Base-by-base conservation (phyloP, 495 filamentous ascomycete genomes). In the Thozetella sp. region DNA sequence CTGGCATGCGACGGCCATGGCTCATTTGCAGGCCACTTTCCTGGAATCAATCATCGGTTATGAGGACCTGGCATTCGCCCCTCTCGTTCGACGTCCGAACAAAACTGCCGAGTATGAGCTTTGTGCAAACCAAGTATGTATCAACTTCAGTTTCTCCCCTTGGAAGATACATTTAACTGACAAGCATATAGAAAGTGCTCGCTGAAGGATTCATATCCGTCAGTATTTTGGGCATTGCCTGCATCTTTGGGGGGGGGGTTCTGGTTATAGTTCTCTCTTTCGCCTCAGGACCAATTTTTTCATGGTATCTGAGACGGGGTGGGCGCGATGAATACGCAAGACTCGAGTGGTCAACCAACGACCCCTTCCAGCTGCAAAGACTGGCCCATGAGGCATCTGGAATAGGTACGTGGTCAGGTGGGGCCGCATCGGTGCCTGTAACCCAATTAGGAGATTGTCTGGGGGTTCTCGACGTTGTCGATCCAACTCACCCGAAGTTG, bases 1-100 rank as follows among this genome's bases (percentile, higher is more conserved):
- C 27, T 73, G 70, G 70, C 65, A 69, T 26, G 61, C 51, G 1
- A 59, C 61, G 12, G 50, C 54, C 10, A 59, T 73, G 27, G 68
- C 73, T 17, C 63, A 63, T 20, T 23, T 70, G 20, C 73, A 76
- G 43, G 60, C 51, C 11, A 54, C n/a, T 19, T 55, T 60, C 15
- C 48, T 75, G 9, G 37, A 64, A 23, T 67, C 64, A 30, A 70
- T 70, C 12, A 66, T 63, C 3, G 68, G 63, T 3, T 63, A 67
- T 3, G 13, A 46, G 4, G 60, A 61, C 19, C 45, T 37, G 17
- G 43, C 6, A n/a, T 17, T 22, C 17, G 17, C 45, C 22, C 17
- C 22, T 3, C 22, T 6, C 22, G 17, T 3, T 22, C 22, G 23
- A 6, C 17, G 3, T 17, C 59, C 59, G 2, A 25, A 12, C 11